These are phyloP conservation scores for Sugiyamaella lignohabitans DNA, from an alignment of 805 yeast species.

Conservation along the genomic window DNA sequence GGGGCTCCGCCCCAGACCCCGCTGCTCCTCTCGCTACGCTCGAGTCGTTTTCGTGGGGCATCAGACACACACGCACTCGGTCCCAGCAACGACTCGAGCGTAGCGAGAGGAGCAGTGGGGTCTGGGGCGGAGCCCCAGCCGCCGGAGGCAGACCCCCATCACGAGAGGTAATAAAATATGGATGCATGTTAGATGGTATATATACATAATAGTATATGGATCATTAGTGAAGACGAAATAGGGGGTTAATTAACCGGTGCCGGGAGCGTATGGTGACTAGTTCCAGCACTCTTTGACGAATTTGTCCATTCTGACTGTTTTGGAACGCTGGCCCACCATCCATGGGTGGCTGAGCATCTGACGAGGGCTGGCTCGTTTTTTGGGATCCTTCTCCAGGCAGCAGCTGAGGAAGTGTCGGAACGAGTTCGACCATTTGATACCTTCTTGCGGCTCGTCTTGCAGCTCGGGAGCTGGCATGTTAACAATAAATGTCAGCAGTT, in stretches of 20 bases:
- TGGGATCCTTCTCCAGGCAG: slow-evolving; percentile 73
- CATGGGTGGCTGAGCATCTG: slow-evolving; percentile 94
- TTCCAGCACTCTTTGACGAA: slow-evolving; percentile 71
- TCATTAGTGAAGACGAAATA: too few species aligned
- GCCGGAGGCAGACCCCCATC: too few species aligned
- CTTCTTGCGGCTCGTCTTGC: slow-evolving; percentile 67
- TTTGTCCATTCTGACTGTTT: slow-evolving; percentile 76
- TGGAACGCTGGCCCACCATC: slow-evolving; percentile 69
- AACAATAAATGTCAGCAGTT: slow-evolving; percentile 70
- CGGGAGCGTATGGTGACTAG: background rate
- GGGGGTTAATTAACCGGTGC: too few species aligned
- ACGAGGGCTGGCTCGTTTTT: slow-evolving; percentile 81
- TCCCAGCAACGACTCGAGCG: too few species aligned
- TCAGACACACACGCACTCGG: too few species aligned
- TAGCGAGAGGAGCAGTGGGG: too few species aligned
- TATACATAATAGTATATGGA: background rate
- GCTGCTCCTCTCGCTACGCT: too few species aligned
- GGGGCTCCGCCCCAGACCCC: too few species aligned
- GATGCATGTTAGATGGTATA: background rate
- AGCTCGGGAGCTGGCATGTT: slow-evolving; percentile 72
- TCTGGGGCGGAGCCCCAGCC: too few species aligned
- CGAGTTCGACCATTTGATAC: slow-evolving; percentile 72
- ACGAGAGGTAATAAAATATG: background rate
- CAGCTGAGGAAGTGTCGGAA: slow-evolving; percentile 77
- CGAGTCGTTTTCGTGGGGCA: too few species aligned